Conservation (phyloP, 306 rosid genomes). For the Sicyos baderoa region DNA sequence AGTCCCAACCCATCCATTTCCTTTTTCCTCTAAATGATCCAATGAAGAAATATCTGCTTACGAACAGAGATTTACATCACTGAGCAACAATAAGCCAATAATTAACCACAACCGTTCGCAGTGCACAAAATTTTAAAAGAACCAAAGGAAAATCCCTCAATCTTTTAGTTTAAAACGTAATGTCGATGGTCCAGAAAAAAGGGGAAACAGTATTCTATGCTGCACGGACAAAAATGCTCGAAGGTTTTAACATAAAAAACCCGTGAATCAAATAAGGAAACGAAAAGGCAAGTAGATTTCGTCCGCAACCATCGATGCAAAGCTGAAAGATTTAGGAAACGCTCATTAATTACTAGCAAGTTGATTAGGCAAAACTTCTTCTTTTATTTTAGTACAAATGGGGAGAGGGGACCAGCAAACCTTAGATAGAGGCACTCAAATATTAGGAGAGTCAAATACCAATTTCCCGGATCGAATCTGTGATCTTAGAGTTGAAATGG, state of each 20-base stretch:
- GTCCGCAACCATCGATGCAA: conserved; percentile 6
- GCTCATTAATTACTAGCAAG: conserved; percentile 11
- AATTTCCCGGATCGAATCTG: too few species aligned
- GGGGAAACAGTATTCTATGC: too few species aligned
- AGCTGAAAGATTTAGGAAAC: not conserved
- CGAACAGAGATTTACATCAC: not conserved
- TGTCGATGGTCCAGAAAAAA: too few species aligned
- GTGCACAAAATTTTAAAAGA: not conserved
- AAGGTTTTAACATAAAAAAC: not conserved
- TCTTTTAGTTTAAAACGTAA: not conserved
- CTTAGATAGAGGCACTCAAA: too few species aligned
- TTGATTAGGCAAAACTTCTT: conserved; percentile 7
- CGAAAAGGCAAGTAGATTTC: not conserved
- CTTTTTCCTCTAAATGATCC: conserved; percentile 3
- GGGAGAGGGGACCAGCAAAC: too few species aligned
- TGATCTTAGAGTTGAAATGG: too few species aligned
- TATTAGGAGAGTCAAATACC: too few species aligned
- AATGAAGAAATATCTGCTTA: not conserved
- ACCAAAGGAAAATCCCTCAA: not conserved
- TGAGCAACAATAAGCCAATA: not conserved
- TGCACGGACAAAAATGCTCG: too few species aligned
- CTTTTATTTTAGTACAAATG: too few species aligned
- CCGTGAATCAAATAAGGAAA: not conserved
- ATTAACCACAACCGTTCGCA: not conserved
- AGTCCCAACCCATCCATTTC: conserved; percentile 57